Base-by-base conservation (phyloP, 2,329 filamentous ascomycete genomes). In the Nannizziopsis arthrosporioides region DNA sequence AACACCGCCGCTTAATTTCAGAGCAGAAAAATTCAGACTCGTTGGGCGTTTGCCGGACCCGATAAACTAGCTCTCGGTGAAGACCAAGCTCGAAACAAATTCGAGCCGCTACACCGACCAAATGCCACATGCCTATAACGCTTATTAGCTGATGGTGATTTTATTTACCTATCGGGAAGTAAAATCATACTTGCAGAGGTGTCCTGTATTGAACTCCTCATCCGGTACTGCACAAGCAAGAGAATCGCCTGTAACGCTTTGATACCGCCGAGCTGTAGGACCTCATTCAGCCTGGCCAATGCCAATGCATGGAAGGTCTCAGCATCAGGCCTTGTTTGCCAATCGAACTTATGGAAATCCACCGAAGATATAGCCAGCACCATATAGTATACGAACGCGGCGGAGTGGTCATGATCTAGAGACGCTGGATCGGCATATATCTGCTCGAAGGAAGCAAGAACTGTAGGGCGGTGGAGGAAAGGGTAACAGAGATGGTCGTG, bases 401-500 rank as follows among this genome's bases (percentile, higher is more conserved):
- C 64, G 9, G 61, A 62, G 0, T 61, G 54, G 22, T 58, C 52
- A 1, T 35, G 48, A 0, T 59, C 52, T 3, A 63, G 55, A n/a
- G 51, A 49, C 3, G 50, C 42, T 17, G 53, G 53, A n/a, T 60
- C 56, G 18, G 59, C 60, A 0, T 54, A 53, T 19, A 52, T 50
- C 44, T 50, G 47, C 38, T 52, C 51, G 11, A 52, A 52, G 9
- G 51, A 38, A 11, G 51, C 30, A 17, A 62, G 54, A 9, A 66
- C 54, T 0, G 53, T 56, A 2, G 54, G 57, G 0, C 63, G 62
- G 0, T 60, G 60, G 8, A 72, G 55, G 42, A 70, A 70, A 1
- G 69, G 69, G 41, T 69, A 72, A 44, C 61, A 66, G 2, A 72
- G 59, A 11, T 70, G 64, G 32, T 71, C 68, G 38, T 72, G 68